Evolutionary conservation across 2,329 filamentous ascomycete genomes (phyloP), one percentile per base, ranked within the genome.

Genomic region (Talaromyces amestolkiae): DNA sequence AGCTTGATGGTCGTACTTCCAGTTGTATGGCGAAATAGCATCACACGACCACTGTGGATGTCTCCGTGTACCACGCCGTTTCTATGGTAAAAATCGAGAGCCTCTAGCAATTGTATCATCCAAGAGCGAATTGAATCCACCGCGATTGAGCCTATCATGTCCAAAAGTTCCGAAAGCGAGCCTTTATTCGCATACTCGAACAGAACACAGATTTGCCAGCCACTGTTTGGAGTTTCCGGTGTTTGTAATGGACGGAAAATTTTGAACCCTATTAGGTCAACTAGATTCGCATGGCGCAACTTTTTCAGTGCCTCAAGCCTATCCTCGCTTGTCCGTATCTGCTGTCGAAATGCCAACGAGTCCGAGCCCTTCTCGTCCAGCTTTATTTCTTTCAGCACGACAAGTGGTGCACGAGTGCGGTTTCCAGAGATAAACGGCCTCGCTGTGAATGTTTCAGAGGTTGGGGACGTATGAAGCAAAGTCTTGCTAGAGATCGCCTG

Each of bases 101-200:
- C 95, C 78, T 97, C 92, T 31, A 99, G 85, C 19, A 99, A 83
- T 72, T 97, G 92, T 66, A 93, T 88, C n/a, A 92, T 95, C 90
- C 93, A 98, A 27, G 91, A 89, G 62, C 93, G 89, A 53, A 93
- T 89, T 74, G 89, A 93, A 68, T 87, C 86, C 61, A 91, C 85
- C 49, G 90, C 86, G 60, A 97, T 81, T 35, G 86, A 86, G 4
- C 91, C 92, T 49, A 92, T 87, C 67, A 94, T 86, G 65, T 94
- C 90, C 35, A 99, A 83, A 22, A 96, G 83, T 71, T 97, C 92
- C 33, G 89, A 87, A 15, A 99, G 80, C 0, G 93, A 91, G 0
- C 92, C 93, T 75, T 91, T 93, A 61, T 92, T 90, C 11, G 91
- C 91, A 71, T 91, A 85, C 58, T 93, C 90, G 49, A 86, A 89